Percentiles rank a stretch among this genome's conserved stretches.
phyloP scores from a whole-genome alignment of 106 monocot species.

The Allium sativum region DNA sequence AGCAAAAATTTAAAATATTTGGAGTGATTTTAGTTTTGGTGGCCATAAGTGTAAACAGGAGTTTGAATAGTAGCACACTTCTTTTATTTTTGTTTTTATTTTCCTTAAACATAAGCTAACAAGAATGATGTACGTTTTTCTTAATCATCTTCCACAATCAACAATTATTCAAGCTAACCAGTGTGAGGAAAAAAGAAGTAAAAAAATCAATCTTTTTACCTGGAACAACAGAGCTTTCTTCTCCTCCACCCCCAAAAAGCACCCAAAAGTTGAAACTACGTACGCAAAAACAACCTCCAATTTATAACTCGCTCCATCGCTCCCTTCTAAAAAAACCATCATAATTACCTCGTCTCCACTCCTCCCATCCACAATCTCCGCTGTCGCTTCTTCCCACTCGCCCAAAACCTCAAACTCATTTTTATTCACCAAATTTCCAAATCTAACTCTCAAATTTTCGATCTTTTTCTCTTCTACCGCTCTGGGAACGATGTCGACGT shows the following conservation, averaged over 20 bases:
- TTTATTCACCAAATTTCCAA: constrained; percentile 43
- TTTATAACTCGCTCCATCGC: constrained; percentile 35
- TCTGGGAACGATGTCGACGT: constrained; percentile 47
- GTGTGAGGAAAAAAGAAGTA: not conserved
- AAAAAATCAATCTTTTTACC: constrained; percentile 14
- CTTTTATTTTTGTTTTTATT: too few species aligned
- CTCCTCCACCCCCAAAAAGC: constrained; percentile 8
- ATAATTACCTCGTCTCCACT: constrained; percentile 16
- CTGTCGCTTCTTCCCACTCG: constrained; percentile 53
- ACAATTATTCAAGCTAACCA: too few species aligned
- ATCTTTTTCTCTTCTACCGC: constrained; percentile 24
- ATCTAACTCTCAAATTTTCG: constrained; percentile 13
- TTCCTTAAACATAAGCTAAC: too few species aligned
- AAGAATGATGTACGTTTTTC: too few species aligned
- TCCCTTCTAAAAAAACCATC: constrained; percentile 31
- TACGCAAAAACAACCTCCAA: constrained; percentile 53
- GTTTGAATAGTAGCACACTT: too few species aligned
- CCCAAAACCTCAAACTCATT: constrained; percentile 38
- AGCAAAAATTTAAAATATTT: too few species aligned
- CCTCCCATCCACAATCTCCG: constrained; percentile 68
- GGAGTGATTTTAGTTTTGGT: too few species aligned
- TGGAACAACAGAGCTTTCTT: constrained; percentile 19
- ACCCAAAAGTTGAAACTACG: constrained; percentile 13
- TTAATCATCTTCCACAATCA: too few species aligned
- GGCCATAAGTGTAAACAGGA: too few species aligned